phyloP scores from a whole-genome alignment of 805 yeast genomes.

The Helenozyma rhizophorensis region DNA sequence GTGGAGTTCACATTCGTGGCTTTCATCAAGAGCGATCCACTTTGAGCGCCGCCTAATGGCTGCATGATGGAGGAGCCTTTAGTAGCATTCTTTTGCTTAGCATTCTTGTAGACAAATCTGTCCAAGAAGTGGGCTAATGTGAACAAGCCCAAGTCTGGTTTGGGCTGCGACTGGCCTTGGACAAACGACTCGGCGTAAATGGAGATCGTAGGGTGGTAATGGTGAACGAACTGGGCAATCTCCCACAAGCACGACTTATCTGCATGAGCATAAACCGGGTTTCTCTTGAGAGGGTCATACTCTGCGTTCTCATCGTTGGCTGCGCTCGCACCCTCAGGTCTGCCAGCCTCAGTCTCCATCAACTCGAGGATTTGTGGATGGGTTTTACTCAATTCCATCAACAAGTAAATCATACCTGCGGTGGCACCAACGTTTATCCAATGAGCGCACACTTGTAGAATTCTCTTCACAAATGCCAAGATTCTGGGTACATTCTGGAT shows the following conservation, averaged over 20 bases:
- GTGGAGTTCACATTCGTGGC: conserved; percentile 44
- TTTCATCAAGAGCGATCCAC: conserved; percentile 63
- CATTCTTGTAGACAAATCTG: conserved; percentile 90
- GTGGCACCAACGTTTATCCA: conserved; percentile 89
- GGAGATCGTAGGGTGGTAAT: conserved; percentile 90
- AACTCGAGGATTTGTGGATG: conserved; percentile 66
- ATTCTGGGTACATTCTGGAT: conserved; percentile 53
- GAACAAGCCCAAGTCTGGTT: conserved; percentile 89
- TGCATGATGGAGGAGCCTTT: conserved; percentile 96
- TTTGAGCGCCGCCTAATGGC: conserved; percentile 84
- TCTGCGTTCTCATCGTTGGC: conserved; percentile 7
- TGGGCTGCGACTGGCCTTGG: conserved; percentile 46
- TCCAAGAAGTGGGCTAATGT: conserved; percentile 89
- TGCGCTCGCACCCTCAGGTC: conserved; percentile 36
- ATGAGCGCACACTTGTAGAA: conserved; percentile 75
- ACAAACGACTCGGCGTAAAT: conserved; percentile 69
- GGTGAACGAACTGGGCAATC: conserved; percentile 62
- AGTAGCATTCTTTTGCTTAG: conserved; percentile 68
- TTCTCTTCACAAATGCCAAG: conserved; percentile 86
- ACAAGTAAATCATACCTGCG: conserved; percentile 73
- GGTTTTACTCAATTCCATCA: conserved; percentile 61
- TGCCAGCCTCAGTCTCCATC: conserved; percentile 45
- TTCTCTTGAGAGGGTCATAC: conserved; percentile 87
- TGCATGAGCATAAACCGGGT: conserved; percentile 90
- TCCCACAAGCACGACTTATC: conserved; percentile 85